A percentile compares a stretch with the other conserved stretches of the same genome.
Evolutionary conservation across 768 basidiomycete genomes (phyloP).

Genomic region (Arthromyces matolae): DNA sequence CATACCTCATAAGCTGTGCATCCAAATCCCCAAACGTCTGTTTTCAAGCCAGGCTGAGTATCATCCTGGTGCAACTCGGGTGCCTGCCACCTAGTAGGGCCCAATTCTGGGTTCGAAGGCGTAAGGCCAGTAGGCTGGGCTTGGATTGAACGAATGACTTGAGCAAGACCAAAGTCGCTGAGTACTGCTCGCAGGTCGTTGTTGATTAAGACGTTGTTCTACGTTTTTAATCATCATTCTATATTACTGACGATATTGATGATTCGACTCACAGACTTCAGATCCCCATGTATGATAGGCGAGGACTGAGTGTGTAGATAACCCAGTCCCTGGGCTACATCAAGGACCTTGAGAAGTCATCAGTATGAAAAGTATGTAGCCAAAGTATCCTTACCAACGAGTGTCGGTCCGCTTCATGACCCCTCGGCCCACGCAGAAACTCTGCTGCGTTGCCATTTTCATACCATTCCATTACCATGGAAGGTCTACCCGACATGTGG

Average conservation of each 20-base stretch:
- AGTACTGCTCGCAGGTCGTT: constrained; percentile 36
- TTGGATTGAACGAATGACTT: constrained; percentile 28
- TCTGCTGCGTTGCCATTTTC: constrained; percentile 43
- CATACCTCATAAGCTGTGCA: too few relatives aligned
- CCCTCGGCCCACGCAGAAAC: constrained; percentile 30
- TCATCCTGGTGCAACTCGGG: too few relatives aligned
- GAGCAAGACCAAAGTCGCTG: constrained; percentile 43
- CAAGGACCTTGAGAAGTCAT: constrained; percentile 31
- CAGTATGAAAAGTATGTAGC: background rate
- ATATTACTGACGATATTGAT: background rate
- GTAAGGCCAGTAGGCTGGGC: constrained; percentile 26
- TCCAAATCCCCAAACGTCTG: too few relatives aligned
- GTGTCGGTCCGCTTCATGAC: background rate
- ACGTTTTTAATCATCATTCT: background rate
- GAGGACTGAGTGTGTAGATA: constrained; percentile 40
- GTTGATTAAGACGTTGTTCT: constrained; percentile 47
- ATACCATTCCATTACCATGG: constrained; percentile 47
- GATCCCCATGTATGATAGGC: constrained; percentile 31
- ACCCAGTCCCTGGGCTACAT: constrained; percentile 38
- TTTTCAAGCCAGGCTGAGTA: too few relatives aligned
- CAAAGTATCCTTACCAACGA: background rate
- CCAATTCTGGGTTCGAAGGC: constrained; percentile 25
- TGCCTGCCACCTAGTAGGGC: constrained; percentile 31
- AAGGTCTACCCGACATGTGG: constrained; percentile 32
- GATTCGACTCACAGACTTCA: constrained; percentile 22